A percentile compares a stretch with the other conserved stretches of the same genome.
Conservation (phyloP, 2,329 filamentous ascomycete species). For the Aspergillus ochraceoroseus region DNA sequence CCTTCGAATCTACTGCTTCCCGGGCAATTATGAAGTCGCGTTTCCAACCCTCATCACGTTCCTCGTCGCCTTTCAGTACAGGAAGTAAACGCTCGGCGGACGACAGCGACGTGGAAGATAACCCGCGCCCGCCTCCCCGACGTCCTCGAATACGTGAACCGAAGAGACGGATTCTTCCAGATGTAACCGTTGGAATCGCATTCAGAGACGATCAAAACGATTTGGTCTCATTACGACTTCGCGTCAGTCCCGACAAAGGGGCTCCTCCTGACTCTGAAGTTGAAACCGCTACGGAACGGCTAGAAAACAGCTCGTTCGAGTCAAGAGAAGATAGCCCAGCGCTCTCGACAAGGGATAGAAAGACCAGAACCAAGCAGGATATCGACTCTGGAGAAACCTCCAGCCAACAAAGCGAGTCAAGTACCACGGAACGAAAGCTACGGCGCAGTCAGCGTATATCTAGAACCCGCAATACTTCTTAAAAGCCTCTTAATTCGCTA, state of each 20-base stretch:
- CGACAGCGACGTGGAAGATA: slow-evolving; percentile 39
- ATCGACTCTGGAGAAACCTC: slow-evolving; percentile 12
- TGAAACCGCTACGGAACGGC: slow-evolving; percentile 3
- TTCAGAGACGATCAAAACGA: slow-evolving; percentile 39
- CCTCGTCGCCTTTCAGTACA: slow-evolving; percentile 41
- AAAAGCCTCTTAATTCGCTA: slow-evolving; percentile 5
- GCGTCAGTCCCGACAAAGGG: slow-evolving; percentile 28
- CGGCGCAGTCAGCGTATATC: slow-evolving; percentile 23
- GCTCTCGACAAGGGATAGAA: slow-evolving; percentile 11
- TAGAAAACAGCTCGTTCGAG: slow-evolving; percentile 13
- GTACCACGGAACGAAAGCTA: slow-evolving; percentile 16
- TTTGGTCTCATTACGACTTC: slow-evolving; percentile 35
- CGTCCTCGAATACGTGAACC: slow-evolving; percentile 27
- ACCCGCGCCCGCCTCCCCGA: slow-evolving; percentile 27
- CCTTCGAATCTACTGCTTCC: slow-evolving; percentile 22
- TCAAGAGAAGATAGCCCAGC: slow-evolving; percentile 6
- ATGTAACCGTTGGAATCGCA: slow-evolving; percentile 39
- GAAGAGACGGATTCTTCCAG: slow-evolving; percentile 34
- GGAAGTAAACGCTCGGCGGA: slow-evolving; percentile 42
- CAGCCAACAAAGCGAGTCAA: slow-evolving; percentile 16
- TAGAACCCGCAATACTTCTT: slow-evolving; percentile 16
- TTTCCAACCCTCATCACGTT: slow-evolving; percentile 37
- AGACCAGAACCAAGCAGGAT: slow-evolving; percentile 10
- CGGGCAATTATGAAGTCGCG: slow-evolving; percentile 30
- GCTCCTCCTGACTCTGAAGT: slow-evolving; percentile 15